Evolutionary conservation across 306 rosid species (phyloP).

Genomic region (Cucurbita pepo): DNA sequence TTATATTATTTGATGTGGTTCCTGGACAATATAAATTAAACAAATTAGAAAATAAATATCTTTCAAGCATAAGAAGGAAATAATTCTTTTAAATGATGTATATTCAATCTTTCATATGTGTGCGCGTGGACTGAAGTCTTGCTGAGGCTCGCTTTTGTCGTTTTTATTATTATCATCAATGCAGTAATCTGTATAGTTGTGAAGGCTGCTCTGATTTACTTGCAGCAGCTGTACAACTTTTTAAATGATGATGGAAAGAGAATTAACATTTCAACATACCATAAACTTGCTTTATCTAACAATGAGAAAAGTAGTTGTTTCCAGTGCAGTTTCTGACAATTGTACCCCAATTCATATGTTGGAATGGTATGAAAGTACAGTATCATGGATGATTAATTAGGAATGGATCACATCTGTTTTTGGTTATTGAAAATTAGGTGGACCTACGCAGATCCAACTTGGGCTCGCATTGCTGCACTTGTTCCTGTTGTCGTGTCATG

Average conservation of each 20-base stretch:
- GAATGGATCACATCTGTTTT: neutral
- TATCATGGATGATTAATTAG: neutral
- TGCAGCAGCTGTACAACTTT: neutral
- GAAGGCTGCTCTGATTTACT: neutral
- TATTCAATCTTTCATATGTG: neutral
- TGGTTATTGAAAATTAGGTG: constrained; percentile 45
- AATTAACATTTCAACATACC: neutral
- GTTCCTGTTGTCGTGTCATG: constrained; percentile 81
- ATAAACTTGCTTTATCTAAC: neutral
- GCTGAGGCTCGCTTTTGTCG: neutral
- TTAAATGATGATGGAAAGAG: neutral
- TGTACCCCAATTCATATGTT: neutral
- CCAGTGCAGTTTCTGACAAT: neutral
- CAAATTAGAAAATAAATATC: neutral
- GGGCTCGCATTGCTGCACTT: constrained; percentile 98
- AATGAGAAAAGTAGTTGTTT: neutral
- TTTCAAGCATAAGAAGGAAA: neutral
- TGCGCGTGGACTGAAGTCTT: neutral
- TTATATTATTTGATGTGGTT: neutral
- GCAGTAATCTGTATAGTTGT: neutral
- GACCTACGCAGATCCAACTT: constrained; percentile 88
- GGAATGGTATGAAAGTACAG: neutral
- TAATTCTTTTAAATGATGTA: neutral
- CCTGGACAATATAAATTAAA: neutral
- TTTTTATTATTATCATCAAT: neutral